phyloP scores from a whole-genome alignment of 495 filamentous ascomycete species.

The Daldinia vernicosa region DNA sequence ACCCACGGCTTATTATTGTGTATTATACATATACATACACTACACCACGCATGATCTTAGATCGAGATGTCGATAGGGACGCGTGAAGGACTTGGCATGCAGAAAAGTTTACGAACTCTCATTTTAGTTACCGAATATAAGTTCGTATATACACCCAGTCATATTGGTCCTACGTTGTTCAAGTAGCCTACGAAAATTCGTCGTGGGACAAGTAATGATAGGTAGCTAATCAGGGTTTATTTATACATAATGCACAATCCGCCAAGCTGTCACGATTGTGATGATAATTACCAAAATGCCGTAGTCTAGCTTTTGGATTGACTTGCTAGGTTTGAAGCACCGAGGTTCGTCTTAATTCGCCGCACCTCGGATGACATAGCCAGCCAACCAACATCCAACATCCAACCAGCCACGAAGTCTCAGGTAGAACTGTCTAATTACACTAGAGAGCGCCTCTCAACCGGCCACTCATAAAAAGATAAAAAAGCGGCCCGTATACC shows the following conservation, averaged over 20 bases:
- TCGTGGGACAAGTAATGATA: neutral
- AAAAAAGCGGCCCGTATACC: slow-evolving; percentile 4
- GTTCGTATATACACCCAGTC: neutral
- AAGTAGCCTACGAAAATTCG: neutral
- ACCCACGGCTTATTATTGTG: slow-evolving; percentile 4
- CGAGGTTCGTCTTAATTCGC: slow-evolving; percentile 4
- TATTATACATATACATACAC: neutral
- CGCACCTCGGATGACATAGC: neutral
- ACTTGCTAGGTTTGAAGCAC: neutral
- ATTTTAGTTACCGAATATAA: neutral
- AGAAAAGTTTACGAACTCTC: slow-evolving; percentile 4
- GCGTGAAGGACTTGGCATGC: slow-evolving; percentile 25
- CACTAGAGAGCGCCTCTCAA: slow-evolving; percentile 10
- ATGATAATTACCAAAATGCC: slow-evolving; percentile 11
- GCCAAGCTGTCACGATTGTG: neutral
- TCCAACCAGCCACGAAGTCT: neutral
- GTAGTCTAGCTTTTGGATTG: slow-evolving; percentile 2
- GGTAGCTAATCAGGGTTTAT: no score
- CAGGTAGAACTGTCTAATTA: neutral
- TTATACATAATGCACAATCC: neutral
- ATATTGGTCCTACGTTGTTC: neutral
- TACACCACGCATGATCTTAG: slow-evolving; percentile 8
- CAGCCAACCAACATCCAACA: neutral
- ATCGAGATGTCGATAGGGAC: slow-evolving; percentile 16
- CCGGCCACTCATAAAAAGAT: slow-evolving; percentile 1